A percentile compares a stretch with the other conserved stretches of the same genome.
Conservation (phyloP, 352 stramenopile genomes). For the Globisporangium barbulae region DNA sequence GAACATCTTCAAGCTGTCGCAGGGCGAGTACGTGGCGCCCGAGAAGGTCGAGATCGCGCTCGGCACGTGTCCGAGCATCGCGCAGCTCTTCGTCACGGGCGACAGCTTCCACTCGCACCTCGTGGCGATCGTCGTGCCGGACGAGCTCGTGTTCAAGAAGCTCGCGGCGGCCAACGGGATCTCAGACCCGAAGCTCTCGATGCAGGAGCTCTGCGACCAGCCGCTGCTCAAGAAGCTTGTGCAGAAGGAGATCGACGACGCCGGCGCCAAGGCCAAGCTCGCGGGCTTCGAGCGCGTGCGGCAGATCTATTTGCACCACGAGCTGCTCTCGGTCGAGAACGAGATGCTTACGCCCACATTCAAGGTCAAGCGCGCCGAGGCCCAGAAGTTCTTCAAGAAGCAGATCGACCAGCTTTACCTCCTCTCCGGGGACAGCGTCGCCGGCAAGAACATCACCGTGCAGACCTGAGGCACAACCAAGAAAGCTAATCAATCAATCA, state of each 20-base stretch:
- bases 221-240: conserved; percentile 34
- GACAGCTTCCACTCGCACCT: conserved; percentile 95
- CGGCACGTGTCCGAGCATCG: conserved; percentile 87
- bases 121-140: conserved; percentile 92
- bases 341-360: conserved; percentile 96
- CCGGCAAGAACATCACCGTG: conserved; percentile 27
- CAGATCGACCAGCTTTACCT: conserved; percentile 73
- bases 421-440: conserved; percentile 51
- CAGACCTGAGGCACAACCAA: conserved; percentile 11
- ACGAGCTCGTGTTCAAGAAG: conserved; percentile 37
- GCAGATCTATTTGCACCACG: conserved; percentile 88
- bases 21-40: conserved; percentile 96
- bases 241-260: conserved; percentile 54
- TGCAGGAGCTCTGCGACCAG: conserved; percentile 59
- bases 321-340: conserved; percentile 93
- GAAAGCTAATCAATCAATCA: background rate
- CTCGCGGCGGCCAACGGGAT: conserved; percentile 36
- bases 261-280: conserved; percentile 56
- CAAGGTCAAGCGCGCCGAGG: conserved; percentile 91
- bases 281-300: conserved; percentile 93
- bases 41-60: conserved; percentile 97
- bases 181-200: conserved; percentile 10
- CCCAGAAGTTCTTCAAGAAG: conserved; percentile 54
- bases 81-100: conserved; percentile 95
- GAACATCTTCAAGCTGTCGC: conserved; percentile 94